A percentile compares a stretch with the other conserved stretches of the same genome.
These are phyloP conservation scores for Venustampulla echinocandica DNA, from an alignment of 495 filamentous ascomycete genomes.

Conservation along the genomic window DNA sequence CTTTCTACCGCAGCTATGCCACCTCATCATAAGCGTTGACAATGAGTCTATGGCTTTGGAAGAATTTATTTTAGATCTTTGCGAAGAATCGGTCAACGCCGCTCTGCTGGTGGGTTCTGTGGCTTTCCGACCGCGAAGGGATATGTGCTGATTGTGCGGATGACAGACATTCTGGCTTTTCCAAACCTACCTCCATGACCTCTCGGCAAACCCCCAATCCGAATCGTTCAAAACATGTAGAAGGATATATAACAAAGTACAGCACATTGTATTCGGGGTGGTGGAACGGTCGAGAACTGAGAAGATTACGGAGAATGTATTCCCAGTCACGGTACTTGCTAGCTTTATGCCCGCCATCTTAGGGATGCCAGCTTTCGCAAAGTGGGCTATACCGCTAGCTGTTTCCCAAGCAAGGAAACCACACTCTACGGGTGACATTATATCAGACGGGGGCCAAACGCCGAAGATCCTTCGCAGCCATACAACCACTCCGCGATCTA, in stretches of 20 bases:
- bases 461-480: slow-evolving; percentile 48
- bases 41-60: slow-evolving; percentile 79
- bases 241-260: slow-evolving; percentile 70
- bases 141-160: slow-evolving; percentile 11
- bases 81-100: slow-evolving; percentile 70
- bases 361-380: slow-evolving; percentile 41
- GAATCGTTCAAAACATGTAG: slow-evolving; percentile 64
- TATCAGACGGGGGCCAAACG: slow-evolving; percentile 41
- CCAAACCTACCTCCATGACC: slow-evolving; percentile 71
- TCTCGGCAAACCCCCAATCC: slow-evolving; percentile 57
- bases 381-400: slow-evolving; percentile 60
- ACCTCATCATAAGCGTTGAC: slow-evolving; percentile 68
- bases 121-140: slow-evolving; percentile 7
- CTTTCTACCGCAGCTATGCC: slow-evolving; percentile 73
- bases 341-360: slow-evolving; percentile 62
- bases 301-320: slow-evolving; percentile 64
- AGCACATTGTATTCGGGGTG: slow-evolving; percentile 67
- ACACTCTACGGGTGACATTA: slow-evolving; percentile 43
- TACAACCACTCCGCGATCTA: slow-evolving; percentile 38
- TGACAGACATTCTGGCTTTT: slow-evolving; percentile 73
- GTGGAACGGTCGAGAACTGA: slow-evolving; percentile 52
- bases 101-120: slow-evolving; percentile 54
- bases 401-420: slow-evolving; percentile 66
- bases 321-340: slow-evolving; percentile 62
- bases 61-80: slow-evolving; percentile 71